Base-by-base conservation (phyloP, 768 basidiomycete species). In the Suillus decipiens region DNA sequence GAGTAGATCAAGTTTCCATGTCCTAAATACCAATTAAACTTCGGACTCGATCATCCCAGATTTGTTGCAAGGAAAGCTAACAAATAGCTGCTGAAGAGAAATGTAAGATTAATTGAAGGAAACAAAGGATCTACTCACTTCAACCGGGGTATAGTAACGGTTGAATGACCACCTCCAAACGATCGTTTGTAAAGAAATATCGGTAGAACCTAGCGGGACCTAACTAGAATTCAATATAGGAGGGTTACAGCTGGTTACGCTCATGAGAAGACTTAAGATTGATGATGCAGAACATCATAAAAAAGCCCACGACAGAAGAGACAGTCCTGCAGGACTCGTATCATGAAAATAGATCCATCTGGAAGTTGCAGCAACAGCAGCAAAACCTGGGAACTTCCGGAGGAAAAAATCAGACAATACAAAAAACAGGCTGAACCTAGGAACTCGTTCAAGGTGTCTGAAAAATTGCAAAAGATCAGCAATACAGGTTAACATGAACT, bases 301-400 rank as follows among this genome's bases (percentile, higher is more conserved):
- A 56, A n/a, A 37, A 19, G 34, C 34, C 14, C 54, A 55, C 22
- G 3, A 24, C 8, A 12, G 12, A 7, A 37, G 36, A 28, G 37
- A 56, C 15, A 22, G 10, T 39, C 17, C 10, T 11, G 39, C 31
- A 39, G 15, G 24, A 8, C 5, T 36, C 22, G 15, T 5, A 22
- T n/a, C 14, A 56, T 34, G 22, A 39, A 57, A 57, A 19, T 12
- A 11, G 17, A 10, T 19, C 19, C 39, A 31, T 31, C 2, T 41
- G 1, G 17, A 31, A 11, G 28, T 41, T 5, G 17, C 8, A 17
- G 2, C 36, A 56, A 7, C 17, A 24, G 11, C 28, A 57, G 12
- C 22, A 57, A 56, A 37, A 39, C 34, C 34, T 24, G 54, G 54
- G 56, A 57, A 41, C 28, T 57, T 57, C 39, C 56, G 37, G 55